phyloP scores from a whole-genome alignment of 2,329 filamentous ascomycete genomes.

The Hypoxylon sp. region DNA sequence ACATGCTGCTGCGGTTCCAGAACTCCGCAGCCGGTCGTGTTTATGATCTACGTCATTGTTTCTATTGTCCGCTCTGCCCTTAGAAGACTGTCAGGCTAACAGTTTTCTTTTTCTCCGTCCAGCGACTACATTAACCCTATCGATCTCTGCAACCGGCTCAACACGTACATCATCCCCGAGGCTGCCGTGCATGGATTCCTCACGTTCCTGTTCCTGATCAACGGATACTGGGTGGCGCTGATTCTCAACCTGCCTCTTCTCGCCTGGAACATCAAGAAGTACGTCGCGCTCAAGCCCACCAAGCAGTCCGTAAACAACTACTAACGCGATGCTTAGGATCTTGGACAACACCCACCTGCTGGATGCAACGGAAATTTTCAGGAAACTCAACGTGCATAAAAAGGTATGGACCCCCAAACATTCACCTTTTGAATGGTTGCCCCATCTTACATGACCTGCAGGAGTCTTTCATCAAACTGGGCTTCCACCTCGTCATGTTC shows the following conservation, averaged over 20 bases:
- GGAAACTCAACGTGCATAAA: conserved; percentile 98
- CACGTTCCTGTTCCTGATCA: conserved; percentile 95
- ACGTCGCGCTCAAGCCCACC: conserved; percentile 55
- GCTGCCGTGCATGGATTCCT: conserved; percentile 96
- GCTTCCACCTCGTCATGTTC: conserved; percentile 99
- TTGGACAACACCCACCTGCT: conserved; percentile 96
- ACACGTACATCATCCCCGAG: conserved; percentile 99
- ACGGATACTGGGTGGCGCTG: conserved; percentile 97
- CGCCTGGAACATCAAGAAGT: conserved; percentile 98
- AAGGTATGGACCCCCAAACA: conserved; percentile 70
- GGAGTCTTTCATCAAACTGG: conserved; percentile 99
- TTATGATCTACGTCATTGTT: conserved; percentile 44
- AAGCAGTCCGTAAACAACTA: background rate
- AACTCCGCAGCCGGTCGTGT: conserved; percentile 20
- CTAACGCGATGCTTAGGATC: conserved; percentile 71
- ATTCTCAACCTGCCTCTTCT: conserved; percentile 92
- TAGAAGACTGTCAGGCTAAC: conserved; percentile 46
- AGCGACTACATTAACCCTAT: conserved; percentile 99
- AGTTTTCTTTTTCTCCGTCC: conserved; percentile 31
- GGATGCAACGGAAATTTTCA: conserved; percentile 98
- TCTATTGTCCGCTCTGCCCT: conserved; percentile 13
- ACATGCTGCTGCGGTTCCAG: background rate
- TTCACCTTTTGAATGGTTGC: background rate
- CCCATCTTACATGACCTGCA: conserved; percentile 53
- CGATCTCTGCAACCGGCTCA: conserved; percentile 99